A percentile compares a stretch with the other conserved stretches of the same genome.
These are phyloP conservation scores for Hibiscus syriacus DNA, from an alignment of 345 rosid species.

Conservation along the genomic window DNA sequence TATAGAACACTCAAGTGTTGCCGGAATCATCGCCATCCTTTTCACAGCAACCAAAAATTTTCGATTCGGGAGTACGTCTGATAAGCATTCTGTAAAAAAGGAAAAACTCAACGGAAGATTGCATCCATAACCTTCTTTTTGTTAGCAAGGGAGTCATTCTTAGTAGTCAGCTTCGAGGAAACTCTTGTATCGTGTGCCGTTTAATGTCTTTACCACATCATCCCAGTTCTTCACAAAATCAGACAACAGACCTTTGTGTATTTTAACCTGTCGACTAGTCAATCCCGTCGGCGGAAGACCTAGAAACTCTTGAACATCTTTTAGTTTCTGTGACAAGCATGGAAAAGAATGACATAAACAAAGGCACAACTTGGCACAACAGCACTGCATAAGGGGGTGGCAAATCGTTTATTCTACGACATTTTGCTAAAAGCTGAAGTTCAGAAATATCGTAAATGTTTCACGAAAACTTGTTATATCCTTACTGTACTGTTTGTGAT, in stretches of 20 bases:
- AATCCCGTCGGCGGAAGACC: constrained; percentile 53
- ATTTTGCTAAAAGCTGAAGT: too few species aligned
- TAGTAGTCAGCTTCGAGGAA: constrained; percentile 56
- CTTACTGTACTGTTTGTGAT: too few species aligned
- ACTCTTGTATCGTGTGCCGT: constrained; percentile 56
- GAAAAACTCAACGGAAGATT: constrained; percentile 20
- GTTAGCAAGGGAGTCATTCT: constrained; percentile 18
- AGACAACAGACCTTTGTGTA: too few species aligned
- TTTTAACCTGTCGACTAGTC: constrained; percentile 32
- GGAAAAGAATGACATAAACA: not conserved
- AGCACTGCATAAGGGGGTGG: too few species aligned
- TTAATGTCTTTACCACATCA: too few species aligned
- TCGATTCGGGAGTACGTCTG: not conserved
- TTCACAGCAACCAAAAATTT: constrained; percentile 12
- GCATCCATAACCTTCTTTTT: constrained; percentile 18
- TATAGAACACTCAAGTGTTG: not conserved
- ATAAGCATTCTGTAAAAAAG: constrained; percentile 3
- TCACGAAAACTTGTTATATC: too few species aligned
- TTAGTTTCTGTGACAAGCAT: constrained; percentile 47
- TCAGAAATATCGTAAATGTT: too few species aligned
- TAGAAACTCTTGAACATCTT: constrained; percentile 68
- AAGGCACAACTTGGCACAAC: not conserved
- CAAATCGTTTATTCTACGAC: too few species aligned
- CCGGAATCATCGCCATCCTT: not conserved
- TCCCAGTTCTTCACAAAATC: too few species aligned